Evolutionary conservation across 129 eudicot species (phyloP), one percentile per base, ranked within the genome.

Genomic region (Chrysanthemum lavandulifolium): DNA sequence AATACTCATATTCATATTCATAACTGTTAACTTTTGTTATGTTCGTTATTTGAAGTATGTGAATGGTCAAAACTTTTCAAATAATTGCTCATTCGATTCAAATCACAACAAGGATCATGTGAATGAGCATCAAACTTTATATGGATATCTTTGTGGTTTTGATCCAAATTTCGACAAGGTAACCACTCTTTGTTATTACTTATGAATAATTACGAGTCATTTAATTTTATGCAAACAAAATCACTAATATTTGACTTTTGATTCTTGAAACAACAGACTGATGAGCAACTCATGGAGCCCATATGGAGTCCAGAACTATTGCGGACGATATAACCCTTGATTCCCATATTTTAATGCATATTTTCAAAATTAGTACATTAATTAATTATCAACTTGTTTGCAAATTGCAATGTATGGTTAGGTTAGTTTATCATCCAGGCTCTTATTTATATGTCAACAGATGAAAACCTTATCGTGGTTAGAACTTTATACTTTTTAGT

Each of bases 271-370:
- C 63, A 73, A 52, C 19, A 73, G 13, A 65, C 15, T 13, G 10
- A 61, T 14, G 65, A 77, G 11, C 77, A 31, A 71, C 65, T 62
- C 43, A 58, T 78, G 66, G 63, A 45, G 63, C 53, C 74, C 45
- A 61, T 59, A 36, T 68, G 70, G 64, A 60, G 63, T 15, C 80
- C 45, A 3, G 63, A 13, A 8, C 60, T 11, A 0, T 53, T 78
- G 31, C 45, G 45, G 47, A 71, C 2, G 67, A 63, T 25, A 29
- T 49, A 64, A 53, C 18, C 50, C 29, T 33, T 36, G 12, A 53
- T 13, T 25, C 45, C n/a, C 13, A 59, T 9, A 33, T 15, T 47
- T 29, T 55, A 72, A 62, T 70, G 25, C 47, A 71, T 55, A 53
- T 64, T 7, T 23, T 49, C 72, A 78, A 25, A 43, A 48, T 40